These are phyloP conservation scores for Flaveria robusta DNA, from an alignment of 129 eudicot genomes.

Conservation along the genomic window DNA sequence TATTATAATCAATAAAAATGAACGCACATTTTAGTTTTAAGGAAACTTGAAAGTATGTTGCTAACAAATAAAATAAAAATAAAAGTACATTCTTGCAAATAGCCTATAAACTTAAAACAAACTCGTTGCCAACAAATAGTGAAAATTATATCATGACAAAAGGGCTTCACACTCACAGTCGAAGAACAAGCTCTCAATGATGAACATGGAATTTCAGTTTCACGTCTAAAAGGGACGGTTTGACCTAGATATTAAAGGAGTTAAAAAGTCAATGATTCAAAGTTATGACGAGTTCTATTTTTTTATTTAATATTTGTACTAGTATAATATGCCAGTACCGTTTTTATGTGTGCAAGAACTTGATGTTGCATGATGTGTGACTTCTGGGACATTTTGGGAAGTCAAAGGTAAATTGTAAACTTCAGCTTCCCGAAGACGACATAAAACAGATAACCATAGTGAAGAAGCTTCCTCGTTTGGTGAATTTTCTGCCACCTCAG, in stretches of 20 bases:
- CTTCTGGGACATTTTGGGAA: slow-evolving; percentile 32
- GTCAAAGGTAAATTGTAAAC: slow-evolving; percentile 49
- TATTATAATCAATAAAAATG: neutral
- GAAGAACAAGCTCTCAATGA: slow-evolving; percentile 46
- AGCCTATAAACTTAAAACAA: neutral
- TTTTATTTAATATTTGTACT: slow-evolving; percentile 3
- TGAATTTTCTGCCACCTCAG: slow-evolving; percentile 53
- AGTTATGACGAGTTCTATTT: neutral
- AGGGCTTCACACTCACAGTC: slow-evolving; percentile 49
- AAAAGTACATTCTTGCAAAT: neutral
- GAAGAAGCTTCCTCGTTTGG: slow-evolving; percentile 50
- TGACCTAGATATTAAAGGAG: slow-evolving; percentile 43
- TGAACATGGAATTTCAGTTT: slow-evolving; percentile 35
- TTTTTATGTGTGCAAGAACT: slow-evolving; percentile 31
- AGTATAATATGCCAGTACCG: slow-evolving; percentile 29
- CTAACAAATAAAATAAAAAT: neutral
- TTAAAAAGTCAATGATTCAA: slow-evolving; percentile 13
- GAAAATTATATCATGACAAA: neutral
- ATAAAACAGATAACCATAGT: slow-evolving; percentile 79
- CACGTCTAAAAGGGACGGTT: slow-evolving; percentile 19
- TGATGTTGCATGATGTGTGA: slow-evolving; percentile 35
- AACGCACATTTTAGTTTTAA: neutral
- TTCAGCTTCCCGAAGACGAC: slow-evolving; percentile 66
- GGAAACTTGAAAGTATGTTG: neutral
- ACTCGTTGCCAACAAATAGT: neutral